phyloP scores from a whole-genome alignment of 2,329 filamentous ascomycete genomes.

The Ascocoryne sarcoides region DNA sequence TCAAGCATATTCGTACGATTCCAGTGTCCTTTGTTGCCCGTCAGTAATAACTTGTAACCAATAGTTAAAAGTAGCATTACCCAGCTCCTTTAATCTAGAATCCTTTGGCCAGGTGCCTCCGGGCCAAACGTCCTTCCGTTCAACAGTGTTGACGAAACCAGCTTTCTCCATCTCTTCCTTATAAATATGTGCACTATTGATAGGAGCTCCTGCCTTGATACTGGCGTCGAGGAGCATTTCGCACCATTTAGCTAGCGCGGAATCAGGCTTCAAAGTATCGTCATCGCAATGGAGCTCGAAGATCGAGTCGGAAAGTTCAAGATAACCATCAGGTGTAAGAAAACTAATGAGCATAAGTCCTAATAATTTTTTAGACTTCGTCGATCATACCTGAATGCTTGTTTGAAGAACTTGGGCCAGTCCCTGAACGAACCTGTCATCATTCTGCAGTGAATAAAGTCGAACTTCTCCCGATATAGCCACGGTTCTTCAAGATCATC shows the following conservation, averaged over 20 bases:
- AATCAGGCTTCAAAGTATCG: slow-evolving; percentile 24
- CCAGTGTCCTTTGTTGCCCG: slow-evolving; percentile 23
- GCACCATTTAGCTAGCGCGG: slow-evolving; percentile 8
- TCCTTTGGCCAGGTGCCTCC: slow-evolving; percentile 42
- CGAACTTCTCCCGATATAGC: slow-evolving; percentile 41
- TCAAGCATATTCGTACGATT: slow-evolving; percentile 9
- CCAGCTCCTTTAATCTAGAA: slow-evolving; percentile 24
- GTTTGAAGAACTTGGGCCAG: slow-evolving; percentile 11
- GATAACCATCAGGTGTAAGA: slow-evolving; percentile 22
- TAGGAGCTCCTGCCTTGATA: no score
- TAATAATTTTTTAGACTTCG: no score
- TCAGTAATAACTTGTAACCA: no score
- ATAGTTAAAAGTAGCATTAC: slow-evolving; percentile 13
- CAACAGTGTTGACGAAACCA: slow-evolving; percentile 23
- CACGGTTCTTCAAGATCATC: slow-evolving; percentile 49
- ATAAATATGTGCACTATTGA: background rate
- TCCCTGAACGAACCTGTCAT: slow-evolving; percentile 12
- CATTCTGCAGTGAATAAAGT: slow-evolving; percentile 46
- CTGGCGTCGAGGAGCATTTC: background rate
- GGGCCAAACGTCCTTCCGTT: slow-evolving; percentile 41
- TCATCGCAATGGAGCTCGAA: slow-evolving; percentile 28
- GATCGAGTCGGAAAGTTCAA: slow-evolving; percentile 25
- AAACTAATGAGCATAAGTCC: no score
- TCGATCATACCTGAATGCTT: slow-evolving; percentile 4
- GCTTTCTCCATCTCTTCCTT: slow-evolving; percentile 1